These are phyloP conservation scores for Aspergillus costaricaensis DNA, from an alignment of 2,329 filamentous ascomycete genomes.

Conservation along the genomic window DNA sequence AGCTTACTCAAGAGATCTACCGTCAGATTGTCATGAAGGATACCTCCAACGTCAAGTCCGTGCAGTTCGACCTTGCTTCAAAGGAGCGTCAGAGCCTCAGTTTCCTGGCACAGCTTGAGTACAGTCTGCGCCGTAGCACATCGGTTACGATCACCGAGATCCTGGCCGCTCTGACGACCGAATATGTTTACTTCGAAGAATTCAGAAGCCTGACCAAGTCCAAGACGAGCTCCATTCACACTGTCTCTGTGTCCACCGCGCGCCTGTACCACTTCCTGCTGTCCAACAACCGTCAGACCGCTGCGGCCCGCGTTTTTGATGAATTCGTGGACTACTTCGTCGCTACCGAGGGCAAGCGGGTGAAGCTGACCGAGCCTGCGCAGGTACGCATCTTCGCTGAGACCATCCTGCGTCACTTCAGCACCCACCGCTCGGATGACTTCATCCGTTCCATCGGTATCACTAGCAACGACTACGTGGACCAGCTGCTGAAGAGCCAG, in stretches of 20 bases:
- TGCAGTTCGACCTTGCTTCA: constrained; percentile 37
- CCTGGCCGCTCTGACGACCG: constrained; percentile 47
- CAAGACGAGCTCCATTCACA: constrained; percentile 40
- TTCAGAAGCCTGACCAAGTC: constrained; percentile 41
- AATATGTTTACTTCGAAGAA: constrained; percentile 45
- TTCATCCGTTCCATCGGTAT: constrained; percentile 43
- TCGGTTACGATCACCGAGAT: constrained; percentile 44
- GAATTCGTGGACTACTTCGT: constrained; percentile 38
- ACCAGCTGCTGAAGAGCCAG: constrained; percentile 30
- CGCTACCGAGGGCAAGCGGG: constrained; percentile 33
- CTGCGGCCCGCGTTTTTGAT: constrained; percentile 31
- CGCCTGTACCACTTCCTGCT: constrained; percentile 38
- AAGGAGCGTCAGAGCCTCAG: constrained; percentile 41
- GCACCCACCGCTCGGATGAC: constrained; percentile 35
- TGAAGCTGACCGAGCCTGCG: constrained; percentile 25
- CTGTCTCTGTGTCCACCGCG: constrained; percentile 38
- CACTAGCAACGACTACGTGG: constrained; percentile 32
- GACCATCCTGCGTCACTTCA: constrained; percentile 38
- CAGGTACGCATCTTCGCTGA: constrained; percentile 36
- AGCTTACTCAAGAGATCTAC: constrained; percentile 42
- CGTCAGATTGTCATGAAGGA: constrained; percentile 44
- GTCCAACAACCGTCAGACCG: constrained; percentile 24
- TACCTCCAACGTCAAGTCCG: constrained; percentile 31
- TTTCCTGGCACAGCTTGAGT: constrained; percentile 51
- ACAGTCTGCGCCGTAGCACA: constrained; percentile 32